Conservation (phyloP, 2,329 filamentous ascomycete genomes). For the Alternaria gansuensis region DNA sequence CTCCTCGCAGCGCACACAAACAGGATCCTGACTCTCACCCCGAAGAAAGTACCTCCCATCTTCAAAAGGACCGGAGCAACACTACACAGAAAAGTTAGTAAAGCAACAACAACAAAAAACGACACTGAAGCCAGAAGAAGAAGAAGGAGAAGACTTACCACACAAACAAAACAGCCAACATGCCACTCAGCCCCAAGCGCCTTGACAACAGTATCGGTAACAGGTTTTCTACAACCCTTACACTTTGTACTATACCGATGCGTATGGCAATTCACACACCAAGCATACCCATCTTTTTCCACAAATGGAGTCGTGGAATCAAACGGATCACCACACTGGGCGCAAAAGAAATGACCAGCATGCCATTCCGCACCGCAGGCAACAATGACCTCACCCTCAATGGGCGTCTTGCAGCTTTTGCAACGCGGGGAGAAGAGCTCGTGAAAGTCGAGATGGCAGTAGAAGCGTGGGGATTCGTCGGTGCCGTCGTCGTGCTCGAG, state of each 20-base stretch:
- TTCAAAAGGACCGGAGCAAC: constrained; percentile 67
- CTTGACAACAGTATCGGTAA: constrained; percentile 88
- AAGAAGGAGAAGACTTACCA: constrained; percentile 51
- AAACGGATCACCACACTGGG: constrained; percentile 90
- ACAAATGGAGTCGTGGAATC: constrained; percentile 78
- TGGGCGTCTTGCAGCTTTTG: constrained; percentile 95
- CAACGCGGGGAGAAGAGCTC: constrained; percentile 92
- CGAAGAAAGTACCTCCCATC: constrained; percentile 71
- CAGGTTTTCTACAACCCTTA: constrained; percentile 80
- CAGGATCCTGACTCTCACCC: constrained; percentile 65
- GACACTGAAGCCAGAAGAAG: not conserved
- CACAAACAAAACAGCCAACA: constrained; percentile 87
- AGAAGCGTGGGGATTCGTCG: constrained; percentile 79
- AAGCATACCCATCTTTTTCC: constrained; percentile 96
- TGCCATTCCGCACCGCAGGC: constrained; percentile 97
- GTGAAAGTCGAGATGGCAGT: constrained; percentile 98
- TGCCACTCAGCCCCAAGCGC: constrained; percentile 95
- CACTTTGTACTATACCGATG: constrained; percentile 91
- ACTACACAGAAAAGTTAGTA: constrained; percentile 50
- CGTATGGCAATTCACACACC: constrained; percentile 93
- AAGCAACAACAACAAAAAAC: too few relatives aligned
- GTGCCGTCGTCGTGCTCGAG: constrained; percentile 68
- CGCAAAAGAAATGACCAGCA: constrained; percentile 97
- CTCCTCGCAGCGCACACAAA: constrained; percentile 70
- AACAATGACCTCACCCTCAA: constrained; percentile 92